Percentiles rank a stretch among this genome's conserved stretches.
These are phyloP conservation scores for Macadamia tetraphylla DNA, from an alignment of 164 flowering plant species.

Conservation along the genomic window DNA sequence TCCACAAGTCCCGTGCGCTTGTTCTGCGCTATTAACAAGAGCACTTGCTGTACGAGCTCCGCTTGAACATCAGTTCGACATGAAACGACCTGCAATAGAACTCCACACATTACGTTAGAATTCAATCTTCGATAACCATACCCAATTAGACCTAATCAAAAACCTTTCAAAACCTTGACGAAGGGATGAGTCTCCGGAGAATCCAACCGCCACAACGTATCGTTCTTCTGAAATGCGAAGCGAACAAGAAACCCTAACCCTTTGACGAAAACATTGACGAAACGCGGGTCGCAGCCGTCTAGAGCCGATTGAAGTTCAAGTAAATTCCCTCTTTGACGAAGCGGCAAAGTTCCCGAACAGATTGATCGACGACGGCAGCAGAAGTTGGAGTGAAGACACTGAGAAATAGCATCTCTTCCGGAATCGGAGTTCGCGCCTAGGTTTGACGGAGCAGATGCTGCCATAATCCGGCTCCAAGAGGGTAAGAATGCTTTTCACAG, in stretches of 20 bases:
- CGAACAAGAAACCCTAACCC: constrained; percentile 63
- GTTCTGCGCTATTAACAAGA: constrained; percentile 45
- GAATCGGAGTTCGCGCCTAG: constrained; percentile 40
- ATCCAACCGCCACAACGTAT: constrained; percentile 22
- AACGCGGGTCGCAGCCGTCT: constrained; percentile 48
- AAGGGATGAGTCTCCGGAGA: constrained; percentile 64
- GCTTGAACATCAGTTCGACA: constrained; percentile 56
- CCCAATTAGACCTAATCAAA: neutral
- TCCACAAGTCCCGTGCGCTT: constrained; percentile 36
- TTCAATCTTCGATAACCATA: neutral
- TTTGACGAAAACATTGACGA: constrained; percentile 54
- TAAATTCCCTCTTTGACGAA: constrained; percentile 55
- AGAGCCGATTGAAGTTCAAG: constrained; percentile 85
- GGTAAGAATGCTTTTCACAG: too few relatives aligned
- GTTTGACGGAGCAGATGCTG: constrained; percentile 30
- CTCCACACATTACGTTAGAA: constrained; percentile 3
- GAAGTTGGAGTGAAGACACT: constrained; percentile 58
- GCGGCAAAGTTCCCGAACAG: constrained; percentile 80
- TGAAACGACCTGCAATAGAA: constrained; percentile 50
- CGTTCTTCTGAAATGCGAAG: constrained; percentile 37
- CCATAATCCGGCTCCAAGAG: too few relatives aligned
- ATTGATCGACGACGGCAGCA: constrained; percentile 68
- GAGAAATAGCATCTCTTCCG: constrained; percentile 48
- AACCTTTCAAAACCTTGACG: constrained; percentile 41
- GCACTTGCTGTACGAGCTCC: constrained; percentile 66